These are phyloP conservation scores for Russula olivacea DNA, from an alignment of 768 basidiomycete genomes.

Conservation along the genomic window DNA sequence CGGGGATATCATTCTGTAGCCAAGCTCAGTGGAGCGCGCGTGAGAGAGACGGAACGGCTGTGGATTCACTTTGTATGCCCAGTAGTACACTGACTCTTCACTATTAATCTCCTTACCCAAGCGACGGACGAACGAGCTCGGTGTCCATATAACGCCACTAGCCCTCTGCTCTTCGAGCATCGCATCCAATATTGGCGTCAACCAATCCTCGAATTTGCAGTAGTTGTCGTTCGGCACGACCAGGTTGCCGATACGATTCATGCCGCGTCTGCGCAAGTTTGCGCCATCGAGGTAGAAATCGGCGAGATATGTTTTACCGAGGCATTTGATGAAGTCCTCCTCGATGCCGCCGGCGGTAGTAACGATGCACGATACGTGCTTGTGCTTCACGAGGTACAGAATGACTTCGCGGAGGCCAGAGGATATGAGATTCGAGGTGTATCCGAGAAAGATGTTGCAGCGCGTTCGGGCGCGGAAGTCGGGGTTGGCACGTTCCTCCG, in stretches of 20 bases:
- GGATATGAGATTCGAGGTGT: conserved; percentile 97
- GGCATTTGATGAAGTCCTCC: conserved; percentile 98
- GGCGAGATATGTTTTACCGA: conserved; percentile 93
- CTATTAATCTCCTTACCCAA: conserved; percentile 97
- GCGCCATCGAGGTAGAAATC: conserved; percentile 92
- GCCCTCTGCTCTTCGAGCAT: conserved; percentile 87
- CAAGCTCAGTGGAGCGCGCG: conserved; percentile 25
- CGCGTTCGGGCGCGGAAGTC: conserved; percentile 62
- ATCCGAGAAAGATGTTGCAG: conserved; percentile 91
- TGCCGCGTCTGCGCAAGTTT: conserved; percentile 76
- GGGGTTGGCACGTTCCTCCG: conserved; percentile 55
- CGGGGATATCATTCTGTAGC: conserved; percentile 90
- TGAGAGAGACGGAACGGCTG: conserved; percentile 22
- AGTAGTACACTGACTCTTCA: conserved; percentile 97
- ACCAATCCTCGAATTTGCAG: conserved; percentile 99
- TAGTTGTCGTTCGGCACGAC: conserved; percentile 98
- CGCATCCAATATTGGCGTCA: conserved; percentile 84
- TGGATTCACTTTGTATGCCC: conserved; percentile 92
- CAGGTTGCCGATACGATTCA: conserved; percentile 97
- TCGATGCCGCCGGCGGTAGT: conserved; percentile 98
- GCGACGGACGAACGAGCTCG: conserved; percentile 87
- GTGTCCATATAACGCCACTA: conserved; percentile 72
- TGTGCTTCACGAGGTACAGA: conserved; percentile 87
- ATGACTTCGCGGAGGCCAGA: conserved; percentile 94
- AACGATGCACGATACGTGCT: conserved; percentile 81